A percentile compares a stretch with the other conserved stretches of the same genome.
These are phyloP conservation scores for Saraca asoca DNA, from an alignment of 331 rosid genomes.

Conservation along the genomic window DNA sequence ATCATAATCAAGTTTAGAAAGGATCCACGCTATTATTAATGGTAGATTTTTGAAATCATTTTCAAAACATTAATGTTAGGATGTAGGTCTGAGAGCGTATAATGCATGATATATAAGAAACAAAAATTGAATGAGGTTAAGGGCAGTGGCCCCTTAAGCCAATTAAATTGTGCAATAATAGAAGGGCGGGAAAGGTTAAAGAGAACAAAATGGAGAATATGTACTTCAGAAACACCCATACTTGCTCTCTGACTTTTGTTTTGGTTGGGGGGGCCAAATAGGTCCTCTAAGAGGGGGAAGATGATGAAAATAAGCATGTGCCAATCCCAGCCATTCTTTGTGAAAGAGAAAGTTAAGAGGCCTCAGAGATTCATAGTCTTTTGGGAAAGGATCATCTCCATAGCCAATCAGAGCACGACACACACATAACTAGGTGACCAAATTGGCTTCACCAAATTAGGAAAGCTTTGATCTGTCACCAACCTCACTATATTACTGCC, in stretches of 20 bases:
- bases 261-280: too few relatives aligned
- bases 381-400: conserved; percentile 13
- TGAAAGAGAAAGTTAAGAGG: conserved; percentile 13
- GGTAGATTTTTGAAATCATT: too few relatives aligned
- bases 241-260: not conserved
- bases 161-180: conserved; percentile 45
- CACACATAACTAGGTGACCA: conserved; percentile 13
- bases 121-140: too few relatives aligned
- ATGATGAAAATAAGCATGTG: conserved; percentile 19
- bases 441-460: conserved; percentile 42
- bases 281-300: too few relatives aligned
- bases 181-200: conserved; percentile 10
- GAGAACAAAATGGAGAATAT: conserved; percentile 31
- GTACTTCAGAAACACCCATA: conserved; percentile 34
- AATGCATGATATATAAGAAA: too few relatives aligned
- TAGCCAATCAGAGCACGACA: conserved; percentile 44
- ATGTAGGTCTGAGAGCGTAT: too few relatives aligned
- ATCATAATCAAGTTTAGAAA: too few relatives aligned
- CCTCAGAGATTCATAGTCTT: not conserved
- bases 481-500: not conserved
- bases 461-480: conserved; percentile 33
- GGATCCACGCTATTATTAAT: too few relatives aligned
- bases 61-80: too few relatives aligned
- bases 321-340: conserved; percentile 32
- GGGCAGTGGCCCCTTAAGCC: not conserved